A percentile compares a stretch with the other conserved stretches of the same genome.
phyloP scores from a whole-genome alignment of 371 early-diverging fungal species.

The Mortierella sp. region DNA sequence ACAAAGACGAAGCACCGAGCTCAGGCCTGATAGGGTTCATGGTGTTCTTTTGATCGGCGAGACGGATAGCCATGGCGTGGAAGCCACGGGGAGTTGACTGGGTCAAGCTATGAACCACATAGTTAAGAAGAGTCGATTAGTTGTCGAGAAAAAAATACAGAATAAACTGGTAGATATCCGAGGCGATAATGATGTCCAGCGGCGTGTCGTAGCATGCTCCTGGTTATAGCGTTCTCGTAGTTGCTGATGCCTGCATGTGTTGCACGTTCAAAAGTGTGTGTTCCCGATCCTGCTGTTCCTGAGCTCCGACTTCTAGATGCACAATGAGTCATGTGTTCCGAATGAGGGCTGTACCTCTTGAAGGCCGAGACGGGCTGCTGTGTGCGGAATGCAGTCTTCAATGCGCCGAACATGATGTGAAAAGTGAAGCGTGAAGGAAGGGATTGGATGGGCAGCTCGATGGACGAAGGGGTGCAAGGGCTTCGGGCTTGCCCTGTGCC shows the following conservation, averaged over 20 bases:
- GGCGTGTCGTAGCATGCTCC: neutral
- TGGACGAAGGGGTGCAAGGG: neutral
- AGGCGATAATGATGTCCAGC: neutral
- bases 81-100: conserved; percentile 46
- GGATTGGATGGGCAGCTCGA: neutral
- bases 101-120: conserved; percentile 17
- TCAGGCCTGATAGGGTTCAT: conserved; percentile 59
- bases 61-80: conserved; percentile 34
- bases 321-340: neutral
- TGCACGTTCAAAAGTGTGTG: neutral
- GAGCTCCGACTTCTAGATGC: too few species aligned
- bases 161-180: too few species aligned
- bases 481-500: neutral
- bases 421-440: neutral
- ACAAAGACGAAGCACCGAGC: conserved; percentile 70
- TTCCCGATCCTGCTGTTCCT: neutral
- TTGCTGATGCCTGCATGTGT: neutral
- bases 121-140: neutral
- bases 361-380: conserved; percentile 41
- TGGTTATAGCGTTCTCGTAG: neutral
- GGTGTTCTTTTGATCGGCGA: conserved; percentile 41
- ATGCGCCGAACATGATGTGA: conserved; percentile 40
- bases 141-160: neutral
- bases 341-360: conserved; percentile 30
- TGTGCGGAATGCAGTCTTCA: conserved; percentile 37